Evolutionary conservation across 768 basidiomycete species (phyloP).

Genomic region (Russula foetens): DNA sequence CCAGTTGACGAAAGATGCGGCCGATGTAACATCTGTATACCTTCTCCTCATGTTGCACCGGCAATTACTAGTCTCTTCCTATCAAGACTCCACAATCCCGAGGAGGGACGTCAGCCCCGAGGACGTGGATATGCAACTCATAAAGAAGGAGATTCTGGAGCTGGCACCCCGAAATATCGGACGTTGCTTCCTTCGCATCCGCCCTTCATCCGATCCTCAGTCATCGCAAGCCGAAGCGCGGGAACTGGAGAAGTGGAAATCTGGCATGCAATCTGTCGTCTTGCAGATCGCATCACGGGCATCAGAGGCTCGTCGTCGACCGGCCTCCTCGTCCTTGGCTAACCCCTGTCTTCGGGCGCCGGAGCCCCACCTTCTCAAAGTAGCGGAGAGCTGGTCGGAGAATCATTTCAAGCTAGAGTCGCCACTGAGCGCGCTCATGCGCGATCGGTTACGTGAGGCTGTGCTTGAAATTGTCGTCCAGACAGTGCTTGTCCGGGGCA

Average conservation of each 20-base stretch:
- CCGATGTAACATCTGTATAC: slow-evolving; percentile 66
- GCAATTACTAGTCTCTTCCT: slow-evolving; percentile 51
- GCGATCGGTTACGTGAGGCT: slow-evolving; percentile 52
- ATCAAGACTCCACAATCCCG: slow-evolving; percentile 25
- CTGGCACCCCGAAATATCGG: slow-evolving; percentile 55
- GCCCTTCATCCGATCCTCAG: slow-evolving; percentile 9
- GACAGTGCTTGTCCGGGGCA: slow-evolving; percentile 38
- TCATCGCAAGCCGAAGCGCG: slow-evolving; percentile 23
- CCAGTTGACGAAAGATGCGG: slow-evolving; percentile 59
- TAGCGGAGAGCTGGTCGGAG: slow-evolving; percentile 68
- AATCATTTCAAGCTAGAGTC: slow-evolving; percentile 56
- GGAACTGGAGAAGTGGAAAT: slow-evolving; percentile 43
- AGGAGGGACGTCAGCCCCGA: slow-evolving; percentile 35
- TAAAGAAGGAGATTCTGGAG: slow-evolving; percentile 73
- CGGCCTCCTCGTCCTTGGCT: background rate
- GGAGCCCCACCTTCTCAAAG: slow-evolving; percentile 40
- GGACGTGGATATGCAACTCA: slow-evolving; percentile 44
- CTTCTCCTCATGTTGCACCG: slow-evolving; percentile 78
- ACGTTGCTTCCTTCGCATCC: slow-evolving; percentile 38
- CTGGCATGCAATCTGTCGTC: slow-evolving; percentile 34
- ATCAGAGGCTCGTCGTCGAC: slow-evolving; percentile 32
- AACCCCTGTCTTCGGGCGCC: slow-evolving; percentile 8
- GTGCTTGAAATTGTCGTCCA: slow-evolving; percentile 55
- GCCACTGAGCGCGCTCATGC: slow-evolving; percentile 50
- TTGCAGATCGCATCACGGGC: slow-evolving; percentile 72